Conservation (phyloP, 176 grass and related monocot species). For the Thalia dealbata region DNA sequence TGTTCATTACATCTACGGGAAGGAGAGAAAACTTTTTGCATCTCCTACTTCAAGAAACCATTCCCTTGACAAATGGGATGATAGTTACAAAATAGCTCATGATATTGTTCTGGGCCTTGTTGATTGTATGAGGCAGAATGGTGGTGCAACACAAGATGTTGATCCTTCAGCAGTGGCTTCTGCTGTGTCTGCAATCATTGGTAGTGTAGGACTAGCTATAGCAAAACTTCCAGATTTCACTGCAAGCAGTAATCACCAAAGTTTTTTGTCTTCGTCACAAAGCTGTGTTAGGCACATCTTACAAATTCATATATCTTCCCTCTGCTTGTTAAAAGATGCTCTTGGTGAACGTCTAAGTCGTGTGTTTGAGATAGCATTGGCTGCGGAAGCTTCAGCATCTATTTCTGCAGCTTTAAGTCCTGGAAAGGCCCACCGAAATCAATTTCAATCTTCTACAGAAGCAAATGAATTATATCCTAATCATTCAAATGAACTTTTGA, state of each 20-base stretch:
- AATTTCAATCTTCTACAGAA: constrained; percentile 85
- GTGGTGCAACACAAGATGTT: constrained; percentile 48
- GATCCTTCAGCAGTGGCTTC: constrained; percentile 65
- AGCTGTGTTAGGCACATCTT: constrained; percentile 59
- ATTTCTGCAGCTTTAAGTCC: constrained; percentile 54
- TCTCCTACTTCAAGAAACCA: constrained; percentile 37
- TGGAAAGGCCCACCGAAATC: constrained; percentile 73
- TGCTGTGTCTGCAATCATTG: constrained; percentile 83
- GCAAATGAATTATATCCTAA: constrained; percentile 65
- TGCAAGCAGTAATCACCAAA: constrained; percentile 51
- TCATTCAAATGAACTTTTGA: constrained; percentile 55
- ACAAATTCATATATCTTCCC: constrained; percentile 65
- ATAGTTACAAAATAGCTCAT: constrained; percentile 77
- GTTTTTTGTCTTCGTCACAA: constrained; percentile 39
- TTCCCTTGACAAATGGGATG: constrained; percentile 63
- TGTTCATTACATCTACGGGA: constrained; percentile 49
- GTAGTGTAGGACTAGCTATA: constrained; percentile 57
- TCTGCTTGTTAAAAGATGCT: constrained; percentile 88
- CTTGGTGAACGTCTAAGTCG: constrained; percentile 70
- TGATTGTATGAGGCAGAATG: constrained; percentile 73
- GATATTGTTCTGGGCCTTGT: constrained; percentile 62
- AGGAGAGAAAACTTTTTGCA: constrained; percentile 50
- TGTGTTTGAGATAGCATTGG: constrained; percentile 79
- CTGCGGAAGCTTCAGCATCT: constrained; percentile 68
- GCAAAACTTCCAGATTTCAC: constrained; percentile 78